phyloP scores from a whole-genome alignment of 768 basidiomycete species.

The Leccinellum albellum region DNA sequence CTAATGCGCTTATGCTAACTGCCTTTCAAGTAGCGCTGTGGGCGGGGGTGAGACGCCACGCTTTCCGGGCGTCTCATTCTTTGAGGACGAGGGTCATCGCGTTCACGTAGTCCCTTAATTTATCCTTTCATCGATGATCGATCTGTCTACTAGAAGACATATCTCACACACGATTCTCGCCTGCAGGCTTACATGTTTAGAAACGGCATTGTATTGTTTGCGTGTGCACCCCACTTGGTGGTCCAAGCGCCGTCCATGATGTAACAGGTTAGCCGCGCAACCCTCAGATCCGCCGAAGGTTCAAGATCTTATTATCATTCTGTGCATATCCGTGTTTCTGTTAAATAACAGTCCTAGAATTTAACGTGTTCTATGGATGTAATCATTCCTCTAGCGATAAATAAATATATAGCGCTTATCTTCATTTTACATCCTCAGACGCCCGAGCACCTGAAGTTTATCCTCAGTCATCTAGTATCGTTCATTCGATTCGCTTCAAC shows the following conservation, averaged over 20 bases:
- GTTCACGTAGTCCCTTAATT: background rate
- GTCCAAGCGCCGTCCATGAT: background rate
- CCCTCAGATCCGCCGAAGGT: background rate
- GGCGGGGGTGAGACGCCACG: too few relatives aligned
- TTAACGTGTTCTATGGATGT: background rate
- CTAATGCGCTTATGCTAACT: background rate
- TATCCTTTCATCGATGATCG: background rate
- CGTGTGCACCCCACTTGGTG: background rate
- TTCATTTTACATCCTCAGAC: background rate
- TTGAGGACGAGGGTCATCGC: background rate
- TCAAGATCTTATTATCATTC: too few relatives aligned
- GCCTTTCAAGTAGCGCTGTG: background rate
- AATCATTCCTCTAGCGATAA: background rate
- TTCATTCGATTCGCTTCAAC: background rate
- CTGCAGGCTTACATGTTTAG: background rate
- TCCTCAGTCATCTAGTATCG: background rate
- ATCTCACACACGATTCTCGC: background rate
- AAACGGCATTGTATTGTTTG: background rate
- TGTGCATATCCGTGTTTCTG: background rate
- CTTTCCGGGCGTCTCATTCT: background rate
- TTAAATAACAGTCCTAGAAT: too few relatives aligned
- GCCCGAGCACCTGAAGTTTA: background rate
- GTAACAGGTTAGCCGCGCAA: slow-evolving; percentile 1
- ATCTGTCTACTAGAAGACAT: background rate
- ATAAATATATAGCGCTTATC: background rate